Evolutionary conservation across 148 eudicot genomes (phyloP).

Genomic region (Rhododendron griersonianum): DNA sequence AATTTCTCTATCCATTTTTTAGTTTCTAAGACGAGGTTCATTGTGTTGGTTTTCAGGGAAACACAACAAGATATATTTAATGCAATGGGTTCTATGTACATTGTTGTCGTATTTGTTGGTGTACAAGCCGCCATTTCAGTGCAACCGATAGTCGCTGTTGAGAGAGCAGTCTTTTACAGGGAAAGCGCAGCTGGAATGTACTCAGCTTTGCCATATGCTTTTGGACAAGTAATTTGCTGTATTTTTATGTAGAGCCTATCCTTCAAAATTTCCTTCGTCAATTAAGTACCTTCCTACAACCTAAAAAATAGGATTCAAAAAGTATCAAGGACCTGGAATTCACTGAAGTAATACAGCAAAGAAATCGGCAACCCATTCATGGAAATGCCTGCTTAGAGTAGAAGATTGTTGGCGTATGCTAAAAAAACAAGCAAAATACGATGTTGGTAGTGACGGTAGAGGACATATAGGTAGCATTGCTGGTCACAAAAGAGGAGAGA

Average conservation of each 20-base stretch:
- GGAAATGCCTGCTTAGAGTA: not conserved
- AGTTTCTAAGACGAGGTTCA: not conserved
- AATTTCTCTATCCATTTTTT: not conserved
- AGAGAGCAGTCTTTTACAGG: conserved; percentile 63
- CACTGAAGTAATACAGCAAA: not conserved
- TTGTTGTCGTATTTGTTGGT: conserved; percentile 48
- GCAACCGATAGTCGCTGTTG: conserved; percentile 59
- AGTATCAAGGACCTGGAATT: not conserved
- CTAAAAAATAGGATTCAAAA: not conserved
- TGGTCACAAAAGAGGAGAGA: not conserved
- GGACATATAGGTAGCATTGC: not conserved
- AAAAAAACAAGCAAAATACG: not conserved
- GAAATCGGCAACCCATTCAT: not conserved
- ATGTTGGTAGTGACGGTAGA: not conserved
- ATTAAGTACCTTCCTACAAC: not conserved
- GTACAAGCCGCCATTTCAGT: conserved; percentile 47
- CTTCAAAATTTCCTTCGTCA: not conserved
- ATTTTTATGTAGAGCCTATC: not conserved
- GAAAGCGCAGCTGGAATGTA: conserved; percentile 80
- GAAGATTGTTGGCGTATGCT: not conserved
- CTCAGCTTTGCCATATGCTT: conserved; percentile 64
- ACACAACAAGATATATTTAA: conserved; percentile 43
- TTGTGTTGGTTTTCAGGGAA: conserved; percentile 19
- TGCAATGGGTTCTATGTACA: conserved; percentile 69
- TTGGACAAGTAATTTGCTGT: conserved; percentile 43